Evolutionary conservation across 768 basidiomycete genomes (phyloP), one percentile per base, ranked within the genome.

Genomic region (Hemileccinum impolitum): DNA sequence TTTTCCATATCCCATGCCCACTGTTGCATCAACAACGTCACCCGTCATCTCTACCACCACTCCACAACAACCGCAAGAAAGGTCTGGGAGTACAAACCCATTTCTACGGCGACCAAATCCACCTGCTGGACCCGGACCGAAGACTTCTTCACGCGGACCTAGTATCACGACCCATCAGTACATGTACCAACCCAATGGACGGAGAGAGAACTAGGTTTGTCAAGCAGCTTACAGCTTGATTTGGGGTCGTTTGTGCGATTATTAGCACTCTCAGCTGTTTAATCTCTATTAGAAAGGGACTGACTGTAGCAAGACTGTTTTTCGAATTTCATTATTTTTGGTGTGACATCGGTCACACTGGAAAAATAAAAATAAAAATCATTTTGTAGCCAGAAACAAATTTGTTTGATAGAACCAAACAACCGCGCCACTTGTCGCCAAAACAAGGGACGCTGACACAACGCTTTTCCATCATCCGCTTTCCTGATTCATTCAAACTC

Each of bases 1-100:
- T 39, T 60, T 81, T 42, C 82, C 84, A 4, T 88, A 82, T 77
- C 83, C 85, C 6, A 85, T 87, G 83, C 85, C 85, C 2, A 85
- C 82, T 1, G 77, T 86, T 26, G 84, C 85, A 1, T 80, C 75
- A 10, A 74, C 75, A 39, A 80, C 81, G 0, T 79, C 84, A 6
- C 77, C 83, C 2, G 77, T 84, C 4, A 71, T 85, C 18, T 54
- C 75, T 4, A 56, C 70, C n/a, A 57, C 73, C 1, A 38, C 63
- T 15, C 59, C 46, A 43, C 78, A 77, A n/a, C 75, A 71, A 32
- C 73, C 39, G 0, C 61, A 48, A 39, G 67, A 67, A 26, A 57
- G 63, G 39, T 37, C 59, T 8, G 63, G 57, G 31, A 52, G 45
- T 40, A 43, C 75, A 13, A 70, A 72, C 51, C 72, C 74, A 52